Evolutionary conservation across 495 filamentous ascomycete species (phyloP).

Genomic region (Podospora pseudopauciseta): DNA sequence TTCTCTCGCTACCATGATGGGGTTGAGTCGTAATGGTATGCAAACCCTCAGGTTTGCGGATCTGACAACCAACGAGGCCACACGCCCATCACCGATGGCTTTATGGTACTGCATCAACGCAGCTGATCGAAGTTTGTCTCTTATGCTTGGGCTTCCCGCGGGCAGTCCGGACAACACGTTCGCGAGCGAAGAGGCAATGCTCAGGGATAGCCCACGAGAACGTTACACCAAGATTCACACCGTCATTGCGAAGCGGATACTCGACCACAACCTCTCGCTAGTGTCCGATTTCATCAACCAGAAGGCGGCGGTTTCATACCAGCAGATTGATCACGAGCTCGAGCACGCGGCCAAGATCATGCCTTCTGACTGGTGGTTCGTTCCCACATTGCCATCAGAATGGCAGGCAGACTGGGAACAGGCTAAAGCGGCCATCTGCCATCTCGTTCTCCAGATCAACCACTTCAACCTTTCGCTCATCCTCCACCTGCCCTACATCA

Average conservation of each 20-base stretch:
- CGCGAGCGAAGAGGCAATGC: constrained; percentile 30
- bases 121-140: constrained; percentile 33
- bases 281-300: not conserved
- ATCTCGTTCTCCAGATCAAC: constrained; percentile 44
- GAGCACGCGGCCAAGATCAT: constrained; percentile 37
- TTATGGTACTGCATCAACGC: constrained; percentile 37
- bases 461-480: constrained; percentile 43
- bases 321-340: constrained; percentile 43
- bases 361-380: constrained; percentile 38
- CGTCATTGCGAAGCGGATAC: constrained; percentile 37
- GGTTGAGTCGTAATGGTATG: constrained; percentile 32
- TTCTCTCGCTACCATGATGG: constrained; percentile 45
- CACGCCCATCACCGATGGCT: constrained; percentile 20
- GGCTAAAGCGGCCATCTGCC: constrained; percentile 10
- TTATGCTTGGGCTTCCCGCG: constrained; percentile 42
- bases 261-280: constrained; percentile 37
- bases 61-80: constrained; percentile 19
- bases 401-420: constrained; percentile 18
- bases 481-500: constrained; percentile 47
- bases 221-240: constrained; percentile 36
- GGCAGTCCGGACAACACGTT: constrained; percentile 36
- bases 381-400: constrained; percentile 5
- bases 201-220: constrained; percentile 28
- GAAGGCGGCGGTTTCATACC: constrained; percentile 20
- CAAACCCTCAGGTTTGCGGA: constrained; percentile 35